These are phyloP conservation scores for Yamadazyma songkhlaensis DNA, from an alignment of 1,139 yeast genomes.

Conservation along the genomic window DNA sequence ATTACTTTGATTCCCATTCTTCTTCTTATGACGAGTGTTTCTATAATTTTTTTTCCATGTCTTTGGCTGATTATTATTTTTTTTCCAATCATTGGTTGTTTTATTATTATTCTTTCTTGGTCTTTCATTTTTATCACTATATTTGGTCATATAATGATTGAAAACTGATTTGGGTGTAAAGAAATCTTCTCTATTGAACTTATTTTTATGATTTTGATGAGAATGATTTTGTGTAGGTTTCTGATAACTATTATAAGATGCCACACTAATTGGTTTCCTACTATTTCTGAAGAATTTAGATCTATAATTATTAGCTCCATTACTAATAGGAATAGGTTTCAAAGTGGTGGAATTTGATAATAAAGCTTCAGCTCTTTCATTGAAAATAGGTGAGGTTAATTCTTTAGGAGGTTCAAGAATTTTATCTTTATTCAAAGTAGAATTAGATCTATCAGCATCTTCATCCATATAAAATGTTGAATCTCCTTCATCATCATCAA, in stretches of 20 bases:
- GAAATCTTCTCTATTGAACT: conserved; percentile 64
- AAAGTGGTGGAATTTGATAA: conserved; percentile 38
- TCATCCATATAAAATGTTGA: conserved; percentile 16
- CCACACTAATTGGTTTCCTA: conserved; percentile 64
- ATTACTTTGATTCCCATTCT: conserved; percentile 4
- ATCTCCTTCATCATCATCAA: conserved; percentile 14
- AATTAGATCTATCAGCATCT: conserved; percentile 13
- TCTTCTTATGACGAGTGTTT: conserved; percentile 15
- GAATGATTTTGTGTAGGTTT: conserved; percentile 14
- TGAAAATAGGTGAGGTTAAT: conserved; percentile 17
- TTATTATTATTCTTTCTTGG: conserved; percentile 10
- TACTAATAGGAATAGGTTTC: conserved; percentile 42
- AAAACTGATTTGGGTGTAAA: conserved; percentile 77
- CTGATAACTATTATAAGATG: conserved; percentile 33
- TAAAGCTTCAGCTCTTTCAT: conserved; percentile 47
- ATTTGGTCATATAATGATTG: conserved; percentile 69
- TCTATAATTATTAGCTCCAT: conserved; percentile 15
- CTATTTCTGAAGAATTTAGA: conserved; percentile 44
- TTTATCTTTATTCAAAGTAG: conserved; percentile 8
- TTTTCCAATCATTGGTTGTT: conserved; percentile 30
- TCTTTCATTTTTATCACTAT: conserved; percentile 36
- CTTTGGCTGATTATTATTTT: conserved; percentile 25
- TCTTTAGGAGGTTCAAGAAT: not conserved
- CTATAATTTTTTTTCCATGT: conserved; percentile 18
- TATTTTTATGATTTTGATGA: conserved; percentile 11